Evolutionary conservation across 345 rosid genomes (phyloP), one percentile per base, ranked within the genome.

Genomic region (Syzygium aromaticum): DNA sequence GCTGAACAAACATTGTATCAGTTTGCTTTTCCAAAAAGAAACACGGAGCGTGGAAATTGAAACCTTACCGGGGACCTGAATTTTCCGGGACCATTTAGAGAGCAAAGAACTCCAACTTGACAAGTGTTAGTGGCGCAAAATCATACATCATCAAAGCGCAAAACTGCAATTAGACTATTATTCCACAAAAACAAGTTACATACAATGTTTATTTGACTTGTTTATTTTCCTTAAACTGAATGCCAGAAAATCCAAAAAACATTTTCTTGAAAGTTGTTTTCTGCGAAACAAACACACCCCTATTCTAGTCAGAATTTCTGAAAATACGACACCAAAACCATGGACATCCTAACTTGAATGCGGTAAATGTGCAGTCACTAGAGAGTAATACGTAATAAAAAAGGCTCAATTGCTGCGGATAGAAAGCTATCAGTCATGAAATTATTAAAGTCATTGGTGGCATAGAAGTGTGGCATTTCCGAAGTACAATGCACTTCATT

Each of bases 281-380:
- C 40, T 38, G 40, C 40, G 40, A 38, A 38, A 38, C 40, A 38
- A 38, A 38, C 40, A 38, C 40, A 38, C 40, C 3, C 40, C 3
- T 92, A 82, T 89, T 25, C 97, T 97, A 3, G 95, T 95, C 86
- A 94, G 89, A 92, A 95, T 94, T 91, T 95, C 97, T 21, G 90
- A 95, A 89, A 95, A 91, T 64, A 94, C 95, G 59, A 94, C 96
- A 86, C 98, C 97, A 61, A 94, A 95, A 89, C 95, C 90, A 87
- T 95, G 94, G 33, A 95, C 97, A 91, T 94, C 98, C 96, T 95
- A n/a, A n/a, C 93, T 94, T 94, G 7, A 95, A 89, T 22, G 95
- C 40, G 40, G 40, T 38, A 38, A 38, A 38, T 38, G 40, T 38
- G 40, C 40, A 38, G 40, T 38, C 40, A 38, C 40, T 38, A 38